Evolutionary conservation across 208 protist species (phyloP).

Genomic region (Balamuthia mandrillaris): DNA sequence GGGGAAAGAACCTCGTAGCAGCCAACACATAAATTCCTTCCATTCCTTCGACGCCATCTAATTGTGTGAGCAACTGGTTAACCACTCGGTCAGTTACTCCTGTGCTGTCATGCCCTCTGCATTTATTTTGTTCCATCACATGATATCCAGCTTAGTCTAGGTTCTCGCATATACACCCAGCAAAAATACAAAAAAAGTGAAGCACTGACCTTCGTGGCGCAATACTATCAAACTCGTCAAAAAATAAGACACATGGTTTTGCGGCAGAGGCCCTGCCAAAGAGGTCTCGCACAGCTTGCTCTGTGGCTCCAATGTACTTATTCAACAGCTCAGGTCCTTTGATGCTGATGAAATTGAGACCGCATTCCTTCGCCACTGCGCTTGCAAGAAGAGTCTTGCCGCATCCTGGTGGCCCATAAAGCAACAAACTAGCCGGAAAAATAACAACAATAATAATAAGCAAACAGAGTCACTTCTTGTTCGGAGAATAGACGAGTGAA

Average conservation of each 20-base stretch:
- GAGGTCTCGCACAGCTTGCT: constrained; percentile 55
- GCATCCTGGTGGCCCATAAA: constrained; percentile 74
- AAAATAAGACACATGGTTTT: constrained; percentile 72
- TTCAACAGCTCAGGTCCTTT: constrained; percentile 77
- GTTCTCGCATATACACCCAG: not conserved
- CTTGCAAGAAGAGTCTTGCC: constrained; percentile 57
- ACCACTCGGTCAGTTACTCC: constrained; percentile 80
- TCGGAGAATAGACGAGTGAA: not conserved
- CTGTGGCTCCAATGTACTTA: constrained; percentile 75
- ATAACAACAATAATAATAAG: not conserved
- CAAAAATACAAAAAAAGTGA: not conserved
- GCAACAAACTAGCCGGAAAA: constrained; percentile 42
- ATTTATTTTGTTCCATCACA: not conserved
- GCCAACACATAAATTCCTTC: constrained; percentile 72
- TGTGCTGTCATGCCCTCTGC: constrained; percentile 65
- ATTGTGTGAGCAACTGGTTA: constrained; percentile 75
- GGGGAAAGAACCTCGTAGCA: constrained; percentile 49
- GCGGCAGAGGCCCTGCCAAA: constrained; percentile 65
- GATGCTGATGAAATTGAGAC: constrained; percentile 69
- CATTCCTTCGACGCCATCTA: constrained; percentile 73
- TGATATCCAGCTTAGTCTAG: not conserved
- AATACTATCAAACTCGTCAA: constrained; percentile 78
- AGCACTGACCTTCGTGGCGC: constrained; percentile 54
- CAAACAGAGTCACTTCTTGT: not conserved
- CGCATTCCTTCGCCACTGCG: constrained; percentile 60